phyloP scores from a whole-genome alignment of 73 alveolate genomes.

The Symbiodinium natans region DNA sequence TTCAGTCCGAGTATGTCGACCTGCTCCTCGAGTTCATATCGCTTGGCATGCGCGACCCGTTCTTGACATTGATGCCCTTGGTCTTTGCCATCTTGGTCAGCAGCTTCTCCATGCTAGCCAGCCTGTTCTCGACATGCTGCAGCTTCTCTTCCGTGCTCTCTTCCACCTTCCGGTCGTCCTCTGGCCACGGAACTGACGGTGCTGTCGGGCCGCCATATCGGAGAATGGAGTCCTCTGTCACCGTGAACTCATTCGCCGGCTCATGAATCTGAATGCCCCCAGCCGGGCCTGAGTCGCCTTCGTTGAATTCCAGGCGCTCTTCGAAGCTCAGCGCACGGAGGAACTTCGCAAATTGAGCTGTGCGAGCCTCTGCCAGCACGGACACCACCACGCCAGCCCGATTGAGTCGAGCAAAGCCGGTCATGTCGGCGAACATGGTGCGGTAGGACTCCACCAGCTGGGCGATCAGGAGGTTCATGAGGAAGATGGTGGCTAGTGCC shows the following conservation, averaged over 20 bases:
- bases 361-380: not conserved
- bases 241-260: slow-evolving; percentile 35
- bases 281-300: slow-evolving; percentile 39
- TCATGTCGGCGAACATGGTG: not conserved
- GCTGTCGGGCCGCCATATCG: slow-evolving; percentile 88
- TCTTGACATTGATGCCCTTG: too few relatives aligned
- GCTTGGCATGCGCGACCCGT: too few relatives aligned
- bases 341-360: too few relatives aligned
- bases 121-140: too few relatives aligned
- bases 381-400: not conserved
- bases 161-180: too few relatives aligned
- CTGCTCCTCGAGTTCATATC: too few relatives aligned
- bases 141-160: too few relatives aligned
- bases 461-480: not conserved
- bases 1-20: too few relatives aligned
- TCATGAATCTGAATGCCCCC: slow-evolving; percentile 38
- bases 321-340: slow-evolving; percentile 13
- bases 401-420: not conserved
- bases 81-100: too few relatives aligned
- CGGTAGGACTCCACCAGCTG: not conserved
- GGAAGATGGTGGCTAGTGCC: not conserved
- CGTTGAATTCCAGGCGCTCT: slow-evolving; percentile 45
- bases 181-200: slow-evolving; percentile 81
- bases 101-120: too few relatives aligned
- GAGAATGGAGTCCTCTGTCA: slow-evolving; percentile 33